Evolutionary conservation across 1,284 basidiomycete species (phyloP), one percentile per base, ranked within the genome.

Genomic region (Fomitopsis betulina): DNA sequence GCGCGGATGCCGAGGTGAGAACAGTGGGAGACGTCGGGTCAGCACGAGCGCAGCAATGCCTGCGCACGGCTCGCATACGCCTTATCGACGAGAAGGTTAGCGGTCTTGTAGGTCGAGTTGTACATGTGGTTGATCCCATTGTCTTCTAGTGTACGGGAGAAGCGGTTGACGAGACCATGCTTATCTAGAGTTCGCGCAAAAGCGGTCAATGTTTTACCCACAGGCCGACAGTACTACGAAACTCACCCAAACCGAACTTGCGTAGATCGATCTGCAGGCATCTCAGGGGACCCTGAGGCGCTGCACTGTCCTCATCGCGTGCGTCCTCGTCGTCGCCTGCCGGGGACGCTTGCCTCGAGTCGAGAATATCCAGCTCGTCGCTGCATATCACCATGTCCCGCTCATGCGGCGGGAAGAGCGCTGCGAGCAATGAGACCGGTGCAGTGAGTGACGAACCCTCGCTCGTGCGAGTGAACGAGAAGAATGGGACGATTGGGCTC

Each of bases 61-160:
- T 71, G 70, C n/a, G 68, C 70, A 53, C 68, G 67, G 38, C 58
- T 60, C 2, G 70, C 70, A 47, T 69, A 66, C 52, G 67, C 68
- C 57, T 67, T 69, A 61, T 71, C 70, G 54, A 90, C 89, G 64
- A 93, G 77, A 35, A 93, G 74, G 70, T 93, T 93, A 54, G 91
- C 91, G 15, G 91, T 92, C 72, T 91, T 90, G 67, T 85, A 89
- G 12, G 91, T 92, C 49, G 89, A 91, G 60, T 86, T 89, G 67
- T 93, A 93, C 80, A 92, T 89, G 72, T 92, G 91, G 70, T 90
- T 87, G 70, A 92, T 89, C 5, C 82, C 81, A 62, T 84, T 84
- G 60, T 83, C 79, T 60, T 88, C 82, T 9, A 93, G 79, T 12
- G 88, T 80, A 23, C 83, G 79, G 23, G 89, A 92, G 69, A 89